Evolutionary conservation across 2,329 filamentous ascomycete genomes (phyloP).

Genomic region (Aspergillus sp.): DNA sequence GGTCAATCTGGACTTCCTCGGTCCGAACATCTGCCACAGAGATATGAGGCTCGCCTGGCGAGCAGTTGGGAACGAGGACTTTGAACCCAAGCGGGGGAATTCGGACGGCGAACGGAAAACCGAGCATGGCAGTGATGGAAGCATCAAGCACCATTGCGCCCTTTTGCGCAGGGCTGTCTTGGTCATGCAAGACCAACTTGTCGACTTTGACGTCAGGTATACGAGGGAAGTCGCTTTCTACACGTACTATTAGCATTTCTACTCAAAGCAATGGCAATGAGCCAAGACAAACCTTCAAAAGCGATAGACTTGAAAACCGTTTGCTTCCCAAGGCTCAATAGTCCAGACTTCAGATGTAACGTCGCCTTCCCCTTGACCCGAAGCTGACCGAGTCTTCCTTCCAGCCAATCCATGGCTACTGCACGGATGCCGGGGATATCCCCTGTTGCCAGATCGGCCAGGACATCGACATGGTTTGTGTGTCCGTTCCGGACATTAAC

Average conservation of each 20-base stretch:
- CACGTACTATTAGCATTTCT: slow-evolving; percentile 26
- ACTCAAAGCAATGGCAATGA: slow-evolving; percentile 35
- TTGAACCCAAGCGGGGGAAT: slow-evolving; percentile 78
- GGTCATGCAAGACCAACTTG: slow-evolving; percentile 71
- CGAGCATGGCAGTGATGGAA: slow-evolving; percentile 63
- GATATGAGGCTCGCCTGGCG: slow-evolving; percentile 64
- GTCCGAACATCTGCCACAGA: slow-evolving; percentile 70
- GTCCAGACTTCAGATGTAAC: slow-evolving; percentile 68
- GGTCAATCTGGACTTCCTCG: slow-evolving; percentile 58
- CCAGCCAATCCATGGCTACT: slow-evolving; percentile 82
- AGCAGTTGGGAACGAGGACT: slow-evolving; percentile 77
- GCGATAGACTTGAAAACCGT: slow-evolving; percentile 65
- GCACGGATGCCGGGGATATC: slow-evolving; percentile 68
- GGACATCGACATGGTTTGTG: slow-evolving; percentile 69
- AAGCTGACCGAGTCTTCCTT: slow-evolving; percentile 65
- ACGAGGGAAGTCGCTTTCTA: slow-evolving; percentile 59
- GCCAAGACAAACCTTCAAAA: slow-evolving; percentile 74
- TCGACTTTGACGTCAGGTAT: slow-evolving; percentile 79
- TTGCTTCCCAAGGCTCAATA: slow-evolving; percentile 73
- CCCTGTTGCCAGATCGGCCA: slow-evolving; percentile 69
- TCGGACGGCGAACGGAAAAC: slow-evolving; percentile 68
- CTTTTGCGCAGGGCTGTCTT: slow-evolving; percentile 46
- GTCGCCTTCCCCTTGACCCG: slow-evolving; percentile 66
- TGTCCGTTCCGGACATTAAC: slow-evolving; percentile 72
- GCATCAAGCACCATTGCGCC: slow-evolving; percentile 75